A percentile compares a stretch with the other conserved stretches of the same genome.
phyloP scores from a whole-genome alignment of 768 basidiomycete species.

The Serendipita vermifera region DNA sequence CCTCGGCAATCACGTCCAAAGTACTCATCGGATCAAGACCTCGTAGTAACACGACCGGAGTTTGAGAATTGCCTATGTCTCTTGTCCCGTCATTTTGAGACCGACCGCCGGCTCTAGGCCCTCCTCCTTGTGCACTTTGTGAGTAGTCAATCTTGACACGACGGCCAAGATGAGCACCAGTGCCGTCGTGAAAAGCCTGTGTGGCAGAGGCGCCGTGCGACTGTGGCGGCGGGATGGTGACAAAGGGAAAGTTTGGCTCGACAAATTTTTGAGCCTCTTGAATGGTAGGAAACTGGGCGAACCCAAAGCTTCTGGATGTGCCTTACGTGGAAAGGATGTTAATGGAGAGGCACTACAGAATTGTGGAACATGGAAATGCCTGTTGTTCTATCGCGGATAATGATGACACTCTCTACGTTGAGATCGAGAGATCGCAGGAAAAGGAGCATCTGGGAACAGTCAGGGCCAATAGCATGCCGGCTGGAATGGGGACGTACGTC shows the following conservation, averaged over 20 bases:
- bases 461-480: constrained; percentile 21
- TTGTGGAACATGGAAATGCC: constrained; percentile 83
- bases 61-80: constrained; percentile 81
- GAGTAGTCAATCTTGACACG: constrained; percentile 95
- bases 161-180: constrained; percentile 70
- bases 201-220: constrained; percentile 73
- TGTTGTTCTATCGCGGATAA: constrained; percentile 92
- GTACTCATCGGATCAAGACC: constrained; percentile 81
- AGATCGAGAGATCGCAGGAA: constrained; percentile 61
- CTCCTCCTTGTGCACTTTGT: constrained; percentile 60
- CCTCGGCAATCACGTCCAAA: constrained; percentile 74
- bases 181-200: constrained; percentile 54
- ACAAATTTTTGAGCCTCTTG: constrained; percentile 87
- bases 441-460: constrained; percentile 50
- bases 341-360: constrained; percentile 48
- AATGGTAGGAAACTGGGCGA: constrained; percentile 79
- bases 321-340: constrained; percentile 65
- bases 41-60: constrained; percentile 75
- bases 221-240: constrained; percentile 83
- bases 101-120: constrained; percentile 36
- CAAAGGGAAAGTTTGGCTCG: constrained; percentile 78
- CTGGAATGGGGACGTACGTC: constrained; percentile 52
- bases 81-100: constrained; percentile 82
- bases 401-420: constrained; percentile 76
- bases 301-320: constrained; percentile 91